A percentile compares a stretch with the other conserved stretches of the same genome.
Evolutionary conservation across 1,139 yeast genomes (phyloP).

Genomic region (Meyerozyma athensensis): DNA sequence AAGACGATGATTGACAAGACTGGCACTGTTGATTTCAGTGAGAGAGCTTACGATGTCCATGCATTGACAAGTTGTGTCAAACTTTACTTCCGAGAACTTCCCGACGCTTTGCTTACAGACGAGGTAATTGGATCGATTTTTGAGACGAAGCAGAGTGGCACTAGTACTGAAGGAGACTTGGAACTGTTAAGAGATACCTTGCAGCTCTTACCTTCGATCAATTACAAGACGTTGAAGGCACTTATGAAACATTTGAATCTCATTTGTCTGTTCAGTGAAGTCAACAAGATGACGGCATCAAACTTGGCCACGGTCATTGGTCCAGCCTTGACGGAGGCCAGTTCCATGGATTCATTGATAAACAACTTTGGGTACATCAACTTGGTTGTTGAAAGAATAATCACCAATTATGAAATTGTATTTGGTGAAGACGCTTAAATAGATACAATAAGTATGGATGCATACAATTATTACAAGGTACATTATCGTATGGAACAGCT

Average conservation of each 20-base stretch:
- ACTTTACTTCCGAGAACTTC: slow-evolving; percentile 78
- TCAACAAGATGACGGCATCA: slow-evolving; percentile 73
- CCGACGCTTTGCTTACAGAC: slow-evolving; percentile 76
- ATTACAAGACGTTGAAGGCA: slow-evolving; percentile 63
- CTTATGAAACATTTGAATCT: slow-evolving; percentile 65
- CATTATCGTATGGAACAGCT: slow-evolving; percentile 12
- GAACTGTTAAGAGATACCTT: slow-evolving; percentile 43
- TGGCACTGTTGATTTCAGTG: slow-evolving; percentile 53
- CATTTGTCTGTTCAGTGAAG: slow-evolving; percentile 54
- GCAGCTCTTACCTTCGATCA: slow-evolving; percentile 52
- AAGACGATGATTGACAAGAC: slow-evolving; percentile 71
- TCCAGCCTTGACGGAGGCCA: slow-evolving; percentile 58
- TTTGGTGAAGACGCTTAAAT: slow-evolving; percentile 21
- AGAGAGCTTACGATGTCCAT: slow-evolving; percentile 77
- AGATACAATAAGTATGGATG: neutral
- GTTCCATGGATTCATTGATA: slow-evolving; percentile 44
- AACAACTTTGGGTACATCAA: slow-evolving; percentile 55
- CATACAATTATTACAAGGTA: slow-evolving; percentile 2
- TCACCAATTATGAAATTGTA: slow-evolving; percentile 35
- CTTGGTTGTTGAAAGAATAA: slow-evolving; percentile 47
- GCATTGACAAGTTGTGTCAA: slow-evolving; percentile 89
- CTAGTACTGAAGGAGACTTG: slow-evolving; percentile 18
- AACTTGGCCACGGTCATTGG: slow-evolving; percentile 76
- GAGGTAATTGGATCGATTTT: slow-evolving; percentile 48
- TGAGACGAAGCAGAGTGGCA: slow-evolving; percentile 28